Conservation (phyloP, 2,329 filamentous ascomycete genomes). For the Talaromyces pinophilus region DNA sequence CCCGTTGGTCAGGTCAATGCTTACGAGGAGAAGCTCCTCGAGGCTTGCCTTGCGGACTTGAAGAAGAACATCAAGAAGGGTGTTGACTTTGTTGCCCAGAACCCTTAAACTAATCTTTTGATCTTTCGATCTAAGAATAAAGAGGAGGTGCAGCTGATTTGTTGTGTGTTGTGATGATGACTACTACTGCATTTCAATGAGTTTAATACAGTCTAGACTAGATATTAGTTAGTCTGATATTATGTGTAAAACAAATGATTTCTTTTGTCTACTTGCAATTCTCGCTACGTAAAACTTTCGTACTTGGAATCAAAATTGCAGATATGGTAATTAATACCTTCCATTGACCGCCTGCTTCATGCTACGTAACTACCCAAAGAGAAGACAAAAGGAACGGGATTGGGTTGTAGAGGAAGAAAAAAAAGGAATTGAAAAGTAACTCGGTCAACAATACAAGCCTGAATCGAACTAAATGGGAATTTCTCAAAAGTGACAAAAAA, state of each 20-base stretch:
- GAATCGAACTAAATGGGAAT: neutral
- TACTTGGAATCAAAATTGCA: too few relatives aligned
- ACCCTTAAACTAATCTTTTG: conserved; percentile 43
- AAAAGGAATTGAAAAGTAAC: neutral
- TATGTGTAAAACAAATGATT: conserved; percentile 22
- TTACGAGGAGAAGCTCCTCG: conserved; percentile 85
- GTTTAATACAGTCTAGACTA: conserved; percentile 16
- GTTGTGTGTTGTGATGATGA: conserved; percentile 18
- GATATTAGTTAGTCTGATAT: conserved; percentile 11
- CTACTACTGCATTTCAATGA: conserved; percentile 18
- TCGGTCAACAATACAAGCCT: conserved; percentile 8
- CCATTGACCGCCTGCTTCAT: too few relatives aligned
- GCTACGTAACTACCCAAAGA: too few relatives aligned
- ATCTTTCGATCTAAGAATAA: neutral
- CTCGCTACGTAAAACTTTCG: too few relatives aligned
- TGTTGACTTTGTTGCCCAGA: conserved; percentile 65
- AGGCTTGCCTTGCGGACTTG: conserved; percentile 71
- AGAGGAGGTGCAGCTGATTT: neutral
- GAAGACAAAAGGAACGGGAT: neutral
- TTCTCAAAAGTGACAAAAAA: neutral
- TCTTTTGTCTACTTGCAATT: conserved; percentile 8
- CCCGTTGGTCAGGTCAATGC: conserved; percentile 81
- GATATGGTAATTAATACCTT: too few relatives aligned
- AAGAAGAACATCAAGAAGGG: conserved; percentile 91
- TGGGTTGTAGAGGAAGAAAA: neutral